phyloP scores from a whole-genome alignment of 139 green algal genomes.

The Dunaliella primolecta region DNA sequence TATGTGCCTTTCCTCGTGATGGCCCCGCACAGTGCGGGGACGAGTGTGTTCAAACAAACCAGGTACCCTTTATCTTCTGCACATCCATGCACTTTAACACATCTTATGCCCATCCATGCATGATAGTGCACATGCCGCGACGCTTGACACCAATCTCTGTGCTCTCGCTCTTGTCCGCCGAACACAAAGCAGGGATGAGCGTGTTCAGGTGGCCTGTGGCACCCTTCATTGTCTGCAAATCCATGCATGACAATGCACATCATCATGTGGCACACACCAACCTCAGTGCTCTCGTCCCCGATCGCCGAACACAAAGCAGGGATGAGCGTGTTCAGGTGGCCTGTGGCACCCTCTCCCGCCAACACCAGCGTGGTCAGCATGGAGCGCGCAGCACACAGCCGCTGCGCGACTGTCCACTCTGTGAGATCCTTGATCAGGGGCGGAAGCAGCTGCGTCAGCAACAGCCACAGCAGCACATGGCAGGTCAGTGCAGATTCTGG shows the following conservation, averaged over 20 bases:
- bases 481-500: neutral
- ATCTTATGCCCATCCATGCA: too few relatives aligned
- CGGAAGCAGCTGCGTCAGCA: constrained; percentile 56
- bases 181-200: constrained; percentile 51
- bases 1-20: too few relatives aligned
- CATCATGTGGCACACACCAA: too few relatives aligned
- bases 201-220: constrained; percentile 38
- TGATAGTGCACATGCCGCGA: too few relatives aligned
- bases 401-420: constrained; percentile 54
- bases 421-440: constrained; percentile 48
- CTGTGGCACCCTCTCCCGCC: constrained; percentile 30
- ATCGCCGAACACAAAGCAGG: constrained; percentile 48
- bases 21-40: too few relatives aligned
- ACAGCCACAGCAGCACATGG: neutral
- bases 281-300: constrained; percentile 55
- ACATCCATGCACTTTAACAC: too few relatives aligned
- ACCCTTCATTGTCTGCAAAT: constrained; percentile 41
- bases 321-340: constrained; percentile 48
- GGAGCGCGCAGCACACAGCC: constrained; percentile 41
- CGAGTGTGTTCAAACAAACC: too few relatives aligned
- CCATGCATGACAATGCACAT: too few relatives aligned
- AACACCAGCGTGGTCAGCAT: constrained; percentile 53
- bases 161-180: constrained; percentile 59
- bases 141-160: too few relatives aligned
- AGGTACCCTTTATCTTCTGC: too few relatives aligned